These are phyloP conservation scores for Uronychia binucleata DNA, from an alignment of 73 alveolate species.

Conservation along the genomic window DNA sequence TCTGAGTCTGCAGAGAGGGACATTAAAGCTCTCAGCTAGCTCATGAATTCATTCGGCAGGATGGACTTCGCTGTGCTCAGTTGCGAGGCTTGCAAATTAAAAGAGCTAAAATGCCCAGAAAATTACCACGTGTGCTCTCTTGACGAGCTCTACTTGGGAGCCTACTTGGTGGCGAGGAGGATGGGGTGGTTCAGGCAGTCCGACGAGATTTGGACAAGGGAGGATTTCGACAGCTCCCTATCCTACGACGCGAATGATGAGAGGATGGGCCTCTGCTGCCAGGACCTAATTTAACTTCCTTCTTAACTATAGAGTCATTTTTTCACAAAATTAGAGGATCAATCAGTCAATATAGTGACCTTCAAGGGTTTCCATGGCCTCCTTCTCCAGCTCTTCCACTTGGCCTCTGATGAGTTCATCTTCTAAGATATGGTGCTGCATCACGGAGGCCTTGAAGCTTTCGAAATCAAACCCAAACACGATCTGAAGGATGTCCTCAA, in stretches of 20 bases:
- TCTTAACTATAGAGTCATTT: no score
- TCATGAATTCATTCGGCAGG: background rate
- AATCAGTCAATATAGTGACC: background rate
- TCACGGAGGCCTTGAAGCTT: background rate
- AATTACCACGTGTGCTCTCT: background rate
- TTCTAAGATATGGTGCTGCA: background rate
- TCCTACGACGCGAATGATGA: background rate
- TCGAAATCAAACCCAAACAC: background rate
- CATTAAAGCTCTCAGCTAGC: background rate
- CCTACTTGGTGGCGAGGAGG: background rate
- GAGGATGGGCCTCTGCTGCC: background rate
- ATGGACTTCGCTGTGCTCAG: background rate
- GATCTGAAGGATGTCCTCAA: background rate
- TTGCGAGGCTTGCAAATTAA: background rate
- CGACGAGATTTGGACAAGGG: background rate
- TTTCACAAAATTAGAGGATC: no score
- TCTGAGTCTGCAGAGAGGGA: background rate
- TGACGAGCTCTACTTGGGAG: background rate
- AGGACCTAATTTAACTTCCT: background rate
- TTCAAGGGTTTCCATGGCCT: background rate
- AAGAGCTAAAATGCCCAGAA: background rate
- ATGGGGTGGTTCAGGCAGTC: background rate
- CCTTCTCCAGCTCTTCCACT: background rate
- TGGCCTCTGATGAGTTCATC: background rate
- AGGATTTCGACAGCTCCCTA: background rate